phyloP scores from a whole-genome alignment of 371 early-diverging fungal genomes.

The Mucor sp. region DNA sequence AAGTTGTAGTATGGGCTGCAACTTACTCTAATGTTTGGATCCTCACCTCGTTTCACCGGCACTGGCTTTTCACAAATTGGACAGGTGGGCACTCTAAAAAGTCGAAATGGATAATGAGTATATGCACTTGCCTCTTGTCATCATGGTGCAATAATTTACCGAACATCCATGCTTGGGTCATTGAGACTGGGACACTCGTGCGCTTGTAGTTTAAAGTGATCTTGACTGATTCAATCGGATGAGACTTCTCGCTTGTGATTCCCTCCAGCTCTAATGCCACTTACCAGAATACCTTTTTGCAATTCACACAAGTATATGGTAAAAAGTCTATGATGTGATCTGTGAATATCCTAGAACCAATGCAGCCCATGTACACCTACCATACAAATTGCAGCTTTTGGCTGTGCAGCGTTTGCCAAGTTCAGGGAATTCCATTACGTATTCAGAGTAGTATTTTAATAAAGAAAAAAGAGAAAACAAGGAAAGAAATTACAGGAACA shows the following conservation, averaged over 20 bases:
- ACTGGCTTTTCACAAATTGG: slow-evolving; percentile 67
- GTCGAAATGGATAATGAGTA: background rate
- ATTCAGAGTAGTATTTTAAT: background rate
- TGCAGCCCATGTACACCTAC: slow-evolving; percentile 6
- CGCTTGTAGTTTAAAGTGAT: slow-evolving; percentile 61
- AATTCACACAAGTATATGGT: slow-evolving; percentile 60
- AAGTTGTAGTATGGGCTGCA: background rate
- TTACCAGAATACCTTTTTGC: slow-evolving; percentile 60
- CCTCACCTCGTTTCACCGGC: slow-evolving; percentile 62
- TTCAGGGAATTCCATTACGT: slow-evolving; percentile 53
- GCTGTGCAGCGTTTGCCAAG: slow-evolving; percentile 61
- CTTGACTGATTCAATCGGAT: slow-evolving; percentile 38
- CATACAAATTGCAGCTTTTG: slow-evolving; percentile 44
- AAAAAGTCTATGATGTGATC: slow-evolving; percentile 48
- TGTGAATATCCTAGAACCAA: background rate
- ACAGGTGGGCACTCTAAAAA: slow-evolving; percentile 58
- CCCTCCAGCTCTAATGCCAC: background rate
- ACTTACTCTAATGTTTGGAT: slow-evolving; percentile 62
- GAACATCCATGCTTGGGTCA: slow-evolving; percentile 52
- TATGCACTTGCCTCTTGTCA: background rate
- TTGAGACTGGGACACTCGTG: slow-evolving; percentile 54
- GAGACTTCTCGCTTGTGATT: background rate
- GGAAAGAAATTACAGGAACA: slow-evolving; percentile 2
- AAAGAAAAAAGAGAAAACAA: slow-evolving; percentile 3
- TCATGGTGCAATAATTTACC: slow-evolving; percentile 20